Evolutionary conservation across 495 filamentous ascomycete species (phyloP), one percentile per base, ranked within the genome.

Genomic region (Cercophora scortea): DNA sequence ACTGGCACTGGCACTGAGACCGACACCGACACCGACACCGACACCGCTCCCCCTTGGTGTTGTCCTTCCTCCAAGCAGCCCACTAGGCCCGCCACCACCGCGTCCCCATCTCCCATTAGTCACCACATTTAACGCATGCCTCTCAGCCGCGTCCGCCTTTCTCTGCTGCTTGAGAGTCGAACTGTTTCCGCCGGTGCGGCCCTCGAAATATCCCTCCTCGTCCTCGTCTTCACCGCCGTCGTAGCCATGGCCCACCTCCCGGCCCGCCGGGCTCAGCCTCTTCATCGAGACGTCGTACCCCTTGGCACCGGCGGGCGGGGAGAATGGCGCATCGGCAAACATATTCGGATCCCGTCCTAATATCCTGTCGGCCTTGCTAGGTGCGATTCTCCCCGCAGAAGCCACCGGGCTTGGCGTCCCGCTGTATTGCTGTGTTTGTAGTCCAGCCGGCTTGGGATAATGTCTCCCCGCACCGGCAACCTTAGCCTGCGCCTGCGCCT

Each of bases 311-410:
- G 54, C 8, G 11, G 46, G 34, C 42, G 36, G 32, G 32, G 51
- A 43, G 18, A 42, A 18, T 16, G 60, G 62, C 46, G 64, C 67
- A 42, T 78, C 75, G 3, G 50, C 67, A 53, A 74, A 77, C 40
- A 75, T 52, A 51, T 70, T 74, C 15, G 75, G 75, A 49, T 78
- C 75, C 6, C 75, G 67, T 18, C 75, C 75, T 4, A 78, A 52
- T 2, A 78, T 60, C n/a, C 75, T 71, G 53, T 77, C 75, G 7
- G 75, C 75, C 51, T 78, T 78, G 45, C 67, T 73, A 4, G 68
- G 73, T 4, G 69, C 64, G 35, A 38, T 50, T 32, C 16, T 41
- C 13, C 13, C 35, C 38, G 9, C 25, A 19, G n/a, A 40, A 18
- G 38, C 25, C 13, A 10, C 42, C 38, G 32, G 50, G 45, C 25